Base-by-base conservation (phyloP, 768 basidiomycete species). In the Auricularia heimuer region DNA sequence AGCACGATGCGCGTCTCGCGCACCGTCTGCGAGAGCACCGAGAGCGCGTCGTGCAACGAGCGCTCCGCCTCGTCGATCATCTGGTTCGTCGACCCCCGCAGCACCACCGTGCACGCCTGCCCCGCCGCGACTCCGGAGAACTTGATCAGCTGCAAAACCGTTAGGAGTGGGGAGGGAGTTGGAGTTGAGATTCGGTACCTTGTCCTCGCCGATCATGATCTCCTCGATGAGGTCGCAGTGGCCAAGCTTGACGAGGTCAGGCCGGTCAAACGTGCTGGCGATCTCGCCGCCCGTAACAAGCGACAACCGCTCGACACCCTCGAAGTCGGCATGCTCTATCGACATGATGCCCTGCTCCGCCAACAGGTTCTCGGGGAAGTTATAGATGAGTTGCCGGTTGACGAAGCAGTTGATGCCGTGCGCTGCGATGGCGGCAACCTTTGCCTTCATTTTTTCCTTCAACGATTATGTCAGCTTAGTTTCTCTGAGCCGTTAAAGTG, bases 21-120 rank as follows among this genome's bases (percentile, higher is more conserved):
- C 67, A 97, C 94, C 0, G 96, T 98, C 72, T 99, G 97, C 16
- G 95, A 96, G 16, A 99, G 82, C 3, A 99, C 97, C 0, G 94
- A 96, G 10, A 99, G 87, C 3, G 97, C 97, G 69, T 99, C 97
- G 72, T 98, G 97, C 56, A 99, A 79, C 1, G 96, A 98, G 11
- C 97, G 89, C 72, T 98, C 97, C 1, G 97, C 97, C 75, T 99
- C 97, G 70, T 98, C 97, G 33, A 99, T 89, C 96, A 99, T 99
- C 74, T 99, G 97, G 67, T 88, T 89, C 24, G 97, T 98, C 45
- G 95, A 97, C 14, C 97, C 97, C 42, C 97, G 91, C 7, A 99
- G 83, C 35, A 99, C 96, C 63, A 98, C 94, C 0, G 97, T 99
- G 75, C 97, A 98, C 24, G 97, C 97, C 76, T 96, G 88, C 12